Conservation (phyloP, 768 basidiomycete species). For the Gloeostereum incarnatum region DNA sequence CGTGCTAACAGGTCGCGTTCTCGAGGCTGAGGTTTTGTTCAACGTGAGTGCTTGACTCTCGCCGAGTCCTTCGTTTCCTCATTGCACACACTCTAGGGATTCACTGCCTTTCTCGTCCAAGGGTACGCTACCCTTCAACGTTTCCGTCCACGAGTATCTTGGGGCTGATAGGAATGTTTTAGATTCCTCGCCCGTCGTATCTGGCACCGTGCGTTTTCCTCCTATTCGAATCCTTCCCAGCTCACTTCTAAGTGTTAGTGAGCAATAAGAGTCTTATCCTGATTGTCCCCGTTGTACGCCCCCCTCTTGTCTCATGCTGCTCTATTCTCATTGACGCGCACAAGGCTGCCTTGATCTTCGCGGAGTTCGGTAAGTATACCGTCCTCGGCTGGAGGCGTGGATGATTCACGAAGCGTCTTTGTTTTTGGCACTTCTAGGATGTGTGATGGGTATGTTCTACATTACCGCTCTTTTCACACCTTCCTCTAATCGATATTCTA, state of each 20-base stretch:
- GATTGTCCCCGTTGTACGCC: not conserved
- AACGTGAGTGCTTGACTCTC: conserved; percentile 21
- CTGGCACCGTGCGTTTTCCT: conserved; percentile 24
- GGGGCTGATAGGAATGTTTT: not conserved
- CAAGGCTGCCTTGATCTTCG: no score
- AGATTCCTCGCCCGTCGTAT: conserved; percentile 44
- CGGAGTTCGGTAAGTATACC: no score
- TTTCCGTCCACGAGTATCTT: not conserved
- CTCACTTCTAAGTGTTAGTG: conserved; percentile 18
- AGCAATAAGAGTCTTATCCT: not conserved
- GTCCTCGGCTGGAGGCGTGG: no score
- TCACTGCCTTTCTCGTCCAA: conserved; percentile 45
- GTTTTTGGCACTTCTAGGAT: conserved; percentile 2
- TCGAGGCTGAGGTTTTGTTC: conserved; percentile 35
- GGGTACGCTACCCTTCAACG: conserved; percentile 19
- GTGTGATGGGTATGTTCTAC: not conserved
- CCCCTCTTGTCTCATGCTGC: not conserved
- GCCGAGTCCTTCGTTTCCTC: no score
- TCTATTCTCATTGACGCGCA: not conserved
- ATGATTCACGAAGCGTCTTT: no score
- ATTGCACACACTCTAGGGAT: conserved; percentile 23
- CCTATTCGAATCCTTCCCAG: not conserved
- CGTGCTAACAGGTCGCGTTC: not conserved
- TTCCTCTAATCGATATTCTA: not conserved
- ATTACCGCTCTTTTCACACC: not conserved